A percentile compares a stretch with the other conserved stretches of the same genome.
phyloP scores from a whole-genome alignment of 441 rosid genomes.

The Bocquillonia castaneifolia region DNA sequence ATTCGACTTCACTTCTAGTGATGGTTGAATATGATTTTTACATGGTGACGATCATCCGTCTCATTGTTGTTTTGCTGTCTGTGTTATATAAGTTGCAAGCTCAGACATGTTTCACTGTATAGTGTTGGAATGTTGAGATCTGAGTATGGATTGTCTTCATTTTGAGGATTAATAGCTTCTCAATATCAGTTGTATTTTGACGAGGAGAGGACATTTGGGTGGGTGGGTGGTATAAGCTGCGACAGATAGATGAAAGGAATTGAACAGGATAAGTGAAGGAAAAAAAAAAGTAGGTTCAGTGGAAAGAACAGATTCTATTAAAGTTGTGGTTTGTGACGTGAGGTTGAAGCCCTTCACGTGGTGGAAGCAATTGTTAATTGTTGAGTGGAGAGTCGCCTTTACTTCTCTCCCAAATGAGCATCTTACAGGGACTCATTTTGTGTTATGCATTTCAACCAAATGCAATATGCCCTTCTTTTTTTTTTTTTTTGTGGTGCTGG shows the following conservation, averaged over 20 bases:
- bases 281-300: not conserved
- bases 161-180: not conserved
- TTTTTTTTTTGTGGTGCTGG: slow-evolving; percentile 6
- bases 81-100: not conserved
- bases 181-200: not conserved
- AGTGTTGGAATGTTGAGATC: not conserved
- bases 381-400: slow-evolving; percentile 11
- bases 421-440: not conserved
- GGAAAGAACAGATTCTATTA: slow-evolving; percentile 6
- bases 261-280: not conserved
- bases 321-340: slow-evolving; percentile 22
- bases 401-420: not conserved
- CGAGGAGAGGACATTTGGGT: too few species aligned
- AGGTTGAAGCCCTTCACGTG: slow-evolving; percentile 15
- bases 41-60: not conserved
- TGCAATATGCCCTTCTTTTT: not conserved
- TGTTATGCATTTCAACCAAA: not conserved
- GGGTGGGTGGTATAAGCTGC: slow-evolving; percentile 8
- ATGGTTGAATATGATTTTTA: not conserved
- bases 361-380: slow-evolving; percentile 9
- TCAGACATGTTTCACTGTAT: not conserved
- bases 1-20: not conserved
- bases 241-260: not conserved
- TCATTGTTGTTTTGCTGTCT: not conserved
- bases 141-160: not conserved